phyloP scores from a whole-genome alignment of 140 eudicot species.

The Flaveria floridana region DNA sequence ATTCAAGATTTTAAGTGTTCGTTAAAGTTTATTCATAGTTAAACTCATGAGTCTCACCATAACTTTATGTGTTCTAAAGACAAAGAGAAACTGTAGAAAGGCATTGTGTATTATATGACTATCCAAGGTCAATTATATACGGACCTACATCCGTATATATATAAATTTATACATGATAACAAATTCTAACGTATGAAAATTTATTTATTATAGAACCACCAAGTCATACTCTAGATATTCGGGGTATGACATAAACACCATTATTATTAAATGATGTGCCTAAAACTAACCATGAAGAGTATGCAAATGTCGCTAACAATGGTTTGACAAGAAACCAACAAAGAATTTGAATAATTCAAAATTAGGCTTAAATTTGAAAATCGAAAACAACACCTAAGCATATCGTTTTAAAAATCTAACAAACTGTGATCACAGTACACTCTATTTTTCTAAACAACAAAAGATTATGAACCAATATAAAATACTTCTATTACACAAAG shows the following conservation, averaged over 20 bases:
- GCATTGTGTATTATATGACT: too few species aligned
- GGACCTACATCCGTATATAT: background rate
- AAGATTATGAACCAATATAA: background rate
- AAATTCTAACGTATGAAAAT: background rate
- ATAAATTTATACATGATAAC: background rate
- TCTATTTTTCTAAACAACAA: conserved; percentile 4
- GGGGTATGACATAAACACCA: background rate
- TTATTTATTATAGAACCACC: background rate
- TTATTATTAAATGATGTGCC: conserved; percentile 20
- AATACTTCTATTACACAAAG: conserved; percentile 25
- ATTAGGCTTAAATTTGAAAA: conserved; percentile 19
- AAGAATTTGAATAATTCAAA: conserved; percentile 34
- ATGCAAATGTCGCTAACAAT: conserved; percentile 33
- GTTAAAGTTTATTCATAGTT: background rate
- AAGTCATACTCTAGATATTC: background rate
- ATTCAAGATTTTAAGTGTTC: background rate
- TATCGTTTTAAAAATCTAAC: conserved; percentile 15
- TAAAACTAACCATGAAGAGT: conserved; percentile 37
- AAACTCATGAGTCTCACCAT: background rate
- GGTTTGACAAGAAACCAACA: conserved; percentile 30
- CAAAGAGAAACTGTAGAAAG: background rate
- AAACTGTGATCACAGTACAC: conserved; percentile 12
- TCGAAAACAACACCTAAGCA: conserved; percentile 35
- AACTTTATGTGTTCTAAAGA: background rate
- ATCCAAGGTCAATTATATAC: too few species aligned